A percentile compares a stretch with the other conserved stretches of the same genome.
phyloP scores from a whole-genome alignment of 257 asterid genomes.

The Rubia yunnanensis region DNA sequence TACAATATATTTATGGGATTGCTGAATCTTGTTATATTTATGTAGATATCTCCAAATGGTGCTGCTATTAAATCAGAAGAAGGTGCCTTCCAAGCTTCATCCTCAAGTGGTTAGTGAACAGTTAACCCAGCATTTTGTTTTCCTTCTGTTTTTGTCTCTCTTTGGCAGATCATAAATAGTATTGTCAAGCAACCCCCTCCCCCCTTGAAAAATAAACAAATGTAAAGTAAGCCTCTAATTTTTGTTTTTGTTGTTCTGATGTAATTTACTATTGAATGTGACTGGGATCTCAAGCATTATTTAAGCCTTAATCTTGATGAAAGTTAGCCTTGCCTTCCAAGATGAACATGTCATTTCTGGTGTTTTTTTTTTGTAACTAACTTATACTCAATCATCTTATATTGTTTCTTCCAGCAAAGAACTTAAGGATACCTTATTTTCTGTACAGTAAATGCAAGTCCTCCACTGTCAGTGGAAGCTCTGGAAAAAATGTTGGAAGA shows the following conservation, averaged over 20 bases:
- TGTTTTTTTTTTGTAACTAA: neutral
- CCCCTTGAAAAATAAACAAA: too few relatives aligned
- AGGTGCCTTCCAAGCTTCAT: conserved; percentile 43
- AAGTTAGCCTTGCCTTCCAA: neutral
- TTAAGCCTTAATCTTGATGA: neutral
- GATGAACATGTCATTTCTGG: neutral
- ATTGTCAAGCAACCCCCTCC: too few relatives aligned
- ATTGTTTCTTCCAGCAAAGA: neutral
- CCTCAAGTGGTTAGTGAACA: conserved; percentile 28
- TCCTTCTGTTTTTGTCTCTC: neutral
- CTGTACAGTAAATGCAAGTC: conserved; percentile 42
- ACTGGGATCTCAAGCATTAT: neutral
- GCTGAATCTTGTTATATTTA: conserved; percentile 13
- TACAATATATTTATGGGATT: conserved; percentile 3
- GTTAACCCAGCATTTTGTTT: neutral
- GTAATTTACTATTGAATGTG: neutral
- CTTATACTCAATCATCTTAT: neutral
- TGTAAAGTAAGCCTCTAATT: too few relatives aligned
- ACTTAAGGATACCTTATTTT: conserved; percentile 11
- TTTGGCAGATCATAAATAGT: too few relatives aligned
- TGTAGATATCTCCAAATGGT: conserved; percentile 74
- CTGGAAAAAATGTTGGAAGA: conserved; percentile 99
- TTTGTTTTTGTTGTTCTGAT: neutral
- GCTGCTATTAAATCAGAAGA: conserved; percentile 46
- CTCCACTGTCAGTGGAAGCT: conserved; percentile 82